Base-by-base conservation (phyloP, 2,329 filamentous ascomycete species). In the Colletotrichum gigasporum region DNA sequence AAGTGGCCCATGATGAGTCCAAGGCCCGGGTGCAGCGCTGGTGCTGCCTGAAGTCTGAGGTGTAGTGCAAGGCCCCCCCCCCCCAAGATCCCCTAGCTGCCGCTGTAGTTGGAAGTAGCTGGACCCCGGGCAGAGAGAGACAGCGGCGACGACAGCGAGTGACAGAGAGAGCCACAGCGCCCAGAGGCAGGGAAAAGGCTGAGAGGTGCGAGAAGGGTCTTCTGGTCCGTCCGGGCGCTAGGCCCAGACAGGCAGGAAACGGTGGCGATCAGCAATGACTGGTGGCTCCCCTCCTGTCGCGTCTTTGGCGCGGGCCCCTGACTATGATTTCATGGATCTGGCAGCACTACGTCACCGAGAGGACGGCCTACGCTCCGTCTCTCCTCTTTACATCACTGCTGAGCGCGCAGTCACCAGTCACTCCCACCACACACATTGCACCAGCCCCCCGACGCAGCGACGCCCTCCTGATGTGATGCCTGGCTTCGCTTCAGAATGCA, bases 321-420 rank as follows among this genome's bases (percentile, higher is more conserved):
- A 63, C 45, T 59, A 63, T 63, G 60, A 63, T 63, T 63, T 60
- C 60, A 63, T 63, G 60, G 54, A 59, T 34, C 32, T 59, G 37
- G 30, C n/a, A 57, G 20, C 16, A 18, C 37, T 63, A 63, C 60
- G 54, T 63, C 60, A 63, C 54, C 41, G 55, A 18, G 44, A 63
- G 42, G 20, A 59, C 47, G 42, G n/a, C 32, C 35, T 26, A 39
- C 42, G 41, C 22, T 56, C 35, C 35, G 35, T 45, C 34, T 45
- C 16, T 34, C 45, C 26, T 56, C 16, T n/a, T 37, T 20, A 22
- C 37, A 60, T 16, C 26, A 34, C 41, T n/a, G 11, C 9, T 37
- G 5, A 20, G n/a, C 39, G 10, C 41, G 7, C 45, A 34, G 45
- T 34, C 45, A 48, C 32, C 45, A 48, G 45, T 22, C 10, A 5